Base-by-base conservation (phyloP, 306 rosid genomes). In the Begonia masoniana region DNA sequence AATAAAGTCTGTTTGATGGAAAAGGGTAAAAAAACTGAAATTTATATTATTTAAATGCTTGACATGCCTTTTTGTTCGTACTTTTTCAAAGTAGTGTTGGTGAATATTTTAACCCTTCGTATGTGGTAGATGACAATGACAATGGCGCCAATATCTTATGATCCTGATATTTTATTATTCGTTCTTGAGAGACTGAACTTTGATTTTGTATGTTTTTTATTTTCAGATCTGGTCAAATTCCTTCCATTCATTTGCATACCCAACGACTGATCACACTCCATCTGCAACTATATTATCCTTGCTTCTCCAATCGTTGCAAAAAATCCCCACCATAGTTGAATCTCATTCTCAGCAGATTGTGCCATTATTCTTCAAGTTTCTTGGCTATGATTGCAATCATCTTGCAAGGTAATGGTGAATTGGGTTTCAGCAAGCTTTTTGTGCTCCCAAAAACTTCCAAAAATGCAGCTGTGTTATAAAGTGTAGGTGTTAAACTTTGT, bases 251-350 rank as follows among this genome's bases (percentile, higher is more conserved):
- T 91, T 67, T 68, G 65, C 70, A 62, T 48, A 52, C 66, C 76
- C 64, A 24, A 63, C 75, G 26, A 70, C 79, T 57, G 80, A 82
- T 68, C 64, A 80, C 73, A 85, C 92, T 0, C 94, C 96, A 13
- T 19, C 58, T 41, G 75, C 62, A 52, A 75, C 94, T 10, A 63
- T 91, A 31, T 67, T 81, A 60, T 48, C 79, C 60, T 73, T 71
- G 61, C 65, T 91, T 75, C 87, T 91, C 50, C 87, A 78, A 62
- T 77, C 85, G 8, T 71, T 91, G 57, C 97, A 91, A 60, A 85
- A 77, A 64, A 56, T 71, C 63, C 80, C 94, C 42, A 60, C 51
- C 61, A 41, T 84, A 45, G 58, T 75, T 57, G 94, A 82, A 76
- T 57, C 97, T 36, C 70, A 63, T 24, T 85, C 88, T 43, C 74